A percentile compares a stretch with the other conserved stretches of the same genome.
Evolutionary conservation across 371 early-diverging fungal genomes (phyloP).

Genomic region (Basidiobolus heterosporus): DNA sequence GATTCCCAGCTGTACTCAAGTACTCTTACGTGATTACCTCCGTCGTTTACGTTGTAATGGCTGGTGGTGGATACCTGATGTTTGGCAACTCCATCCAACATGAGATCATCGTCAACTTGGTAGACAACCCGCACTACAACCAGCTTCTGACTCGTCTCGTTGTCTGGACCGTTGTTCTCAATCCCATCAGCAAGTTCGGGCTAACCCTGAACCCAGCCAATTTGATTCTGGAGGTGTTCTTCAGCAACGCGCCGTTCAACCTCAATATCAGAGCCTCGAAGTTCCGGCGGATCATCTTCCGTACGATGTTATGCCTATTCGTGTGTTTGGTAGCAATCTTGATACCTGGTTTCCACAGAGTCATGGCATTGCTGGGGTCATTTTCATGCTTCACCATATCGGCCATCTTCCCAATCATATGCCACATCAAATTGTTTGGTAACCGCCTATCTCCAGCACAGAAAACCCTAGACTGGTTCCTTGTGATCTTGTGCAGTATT

Average conservation of each 20-base stretch:
- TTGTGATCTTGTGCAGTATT: slow-evolving; percentile 9
- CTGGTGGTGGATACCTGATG: slow-evolving; percentile 50
- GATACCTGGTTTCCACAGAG: slow-evolving; percentile 41
- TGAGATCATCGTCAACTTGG: slow-evolving; percentile 42
- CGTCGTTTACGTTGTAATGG: slow-evolving; percentile 26
- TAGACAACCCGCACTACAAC: slow-evolving; percentile 33
- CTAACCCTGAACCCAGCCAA: slow-evolving; percentile 41
- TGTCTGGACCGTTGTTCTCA: slow-evolving; percentile 41
- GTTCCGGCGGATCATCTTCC: slow-evolving; percentile 11
- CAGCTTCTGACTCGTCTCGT: slow-evolving; percentile 29
- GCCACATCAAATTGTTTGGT: slow-evolving; percentile 19
- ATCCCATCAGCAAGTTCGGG: slow-evolving; percentile 53
- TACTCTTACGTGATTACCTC: slow-evolving; percentile 26
- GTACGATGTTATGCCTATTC: slow-evolving; percentile 12
- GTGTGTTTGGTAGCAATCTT: slow-evolving; percentile 28
- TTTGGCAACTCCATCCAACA: slow-evolving; percentile 47
- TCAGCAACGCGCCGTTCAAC: slow-evolving; percentile 10
- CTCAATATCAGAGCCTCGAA: slow-evolving; percentile 3
- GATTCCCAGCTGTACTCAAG: slow-evolving; percentile 34
- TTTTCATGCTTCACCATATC: slow-evolving; percentile 32
- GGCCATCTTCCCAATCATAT: slow-evolving; percentile 21
- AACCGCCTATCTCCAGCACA: slow-evolving; percentile 5
- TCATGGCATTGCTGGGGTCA: slow-evolving; percentile 50
- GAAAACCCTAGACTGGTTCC: slow-evolving; percentile 5
- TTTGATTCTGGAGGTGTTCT: slow-evolving; percentile 25